A percentile compares a stretch with the other conserved stretches of the same genome.
phyloP scores from a whole-genome alignment of 805 yeast species.

The Isabelozyma gotoi region DNA sequence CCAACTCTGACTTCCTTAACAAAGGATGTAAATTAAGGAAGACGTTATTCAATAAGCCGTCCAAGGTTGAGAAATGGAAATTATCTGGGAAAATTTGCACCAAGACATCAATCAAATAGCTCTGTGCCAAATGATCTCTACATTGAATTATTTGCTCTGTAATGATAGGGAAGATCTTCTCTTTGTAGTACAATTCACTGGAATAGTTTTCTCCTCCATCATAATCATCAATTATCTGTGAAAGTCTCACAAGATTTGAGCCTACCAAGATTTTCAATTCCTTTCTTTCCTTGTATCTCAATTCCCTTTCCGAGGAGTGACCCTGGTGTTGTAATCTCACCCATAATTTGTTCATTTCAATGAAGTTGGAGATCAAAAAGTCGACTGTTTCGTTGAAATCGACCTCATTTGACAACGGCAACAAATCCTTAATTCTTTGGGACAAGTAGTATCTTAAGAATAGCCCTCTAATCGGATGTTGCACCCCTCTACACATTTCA shows the following conservation, averaged over 20 bases:
- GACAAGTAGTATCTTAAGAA: conserved; percentile 86
- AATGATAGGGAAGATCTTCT: conserved; percentile 69
- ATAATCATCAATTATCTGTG: conserved; percentile 80
- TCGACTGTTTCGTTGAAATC: conserved; percentile 68
- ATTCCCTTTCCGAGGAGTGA: conserved; percentile 74
- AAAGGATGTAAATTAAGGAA: conserved; percentile 66
- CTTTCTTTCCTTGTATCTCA: conserved; percentile 75
- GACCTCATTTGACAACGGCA: conserved; percentile 41
- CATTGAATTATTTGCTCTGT: conserved; percentile 92
- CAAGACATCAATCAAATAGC: conserved; percentile 84
- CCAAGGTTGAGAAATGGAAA: conserved; percentile 77
- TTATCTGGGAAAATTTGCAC: conserved; percentile 95
- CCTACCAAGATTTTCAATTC: conserved; percentile 93
- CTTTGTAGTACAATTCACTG: conserved; percentile 33
- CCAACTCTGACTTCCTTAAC: conserved; percentile 64
- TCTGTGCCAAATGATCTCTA: conserved; percentile 88
- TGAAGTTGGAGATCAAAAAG: conserved; percentile 81
- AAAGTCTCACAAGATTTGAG: conserved; percentile 82
- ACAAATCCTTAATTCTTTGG: conserved; percentile 72
- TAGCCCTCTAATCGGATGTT: conserved; percentile 89
- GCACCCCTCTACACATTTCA: conserved; percentile 97
- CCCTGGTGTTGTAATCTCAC: conserved; percentile 96
- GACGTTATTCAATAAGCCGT: conserved; percentile 58
- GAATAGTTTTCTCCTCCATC: conserved; percentile 22
- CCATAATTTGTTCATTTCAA: conserved; percentile 98